Evolutionary conservation across 23 red algal species (phyloP), one percentile per base, ranked within the genome.

Genomic region (Pyropia yezoensis): DNA sequence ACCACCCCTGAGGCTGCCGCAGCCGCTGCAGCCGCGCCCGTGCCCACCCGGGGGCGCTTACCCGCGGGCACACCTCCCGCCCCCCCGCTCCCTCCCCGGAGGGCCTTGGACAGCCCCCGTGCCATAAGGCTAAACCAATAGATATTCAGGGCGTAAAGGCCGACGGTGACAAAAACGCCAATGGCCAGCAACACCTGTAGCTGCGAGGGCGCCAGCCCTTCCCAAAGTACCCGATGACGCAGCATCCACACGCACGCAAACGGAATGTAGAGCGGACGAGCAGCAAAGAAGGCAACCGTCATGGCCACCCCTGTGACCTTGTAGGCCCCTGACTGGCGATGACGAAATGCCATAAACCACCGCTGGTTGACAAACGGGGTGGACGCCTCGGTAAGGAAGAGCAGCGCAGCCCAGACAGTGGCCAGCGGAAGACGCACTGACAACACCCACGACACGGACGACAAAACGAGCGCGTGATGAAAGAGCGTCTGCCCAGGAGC

Each of bases 361-460:
- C 77, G 77, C 32, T 50, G 28, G 50, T 82, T 82, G 14, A 82
- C 66, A 7, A 82, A 50, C 22, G 77, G 77, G 20, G 77, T 82
- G 12, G 77, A 82, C n/a, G 51, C 65, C 26, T 82, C 77, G 12
- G 77, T 82, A 12, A 82, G 63, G 49, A 56, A 52, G 34, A 82
- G 39, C 18, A 49, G 22, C 8, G 77, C 59, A 14, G 65, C 77
- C 77, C 77, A 82, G 28, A 25, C n/a, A 21, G 57, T 25, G 3
- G 77, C 63, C 18, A 82, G 59, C 7, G 77, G 77, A 47, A 33
- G 55, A 20, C 66, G 49, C 26, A 27, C 16, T 7, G n/a, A 24
- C n/a, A 58, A 34, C 3, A 50, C 50, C 25, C 54, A 73, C 23
- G 54, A 15, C 21, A 73, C 29, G 13, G 69, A 20, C 1, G 55